Conservation (phyloP, 164 flowering plant genomes). For the Warburgia ugandensis region DNA sequence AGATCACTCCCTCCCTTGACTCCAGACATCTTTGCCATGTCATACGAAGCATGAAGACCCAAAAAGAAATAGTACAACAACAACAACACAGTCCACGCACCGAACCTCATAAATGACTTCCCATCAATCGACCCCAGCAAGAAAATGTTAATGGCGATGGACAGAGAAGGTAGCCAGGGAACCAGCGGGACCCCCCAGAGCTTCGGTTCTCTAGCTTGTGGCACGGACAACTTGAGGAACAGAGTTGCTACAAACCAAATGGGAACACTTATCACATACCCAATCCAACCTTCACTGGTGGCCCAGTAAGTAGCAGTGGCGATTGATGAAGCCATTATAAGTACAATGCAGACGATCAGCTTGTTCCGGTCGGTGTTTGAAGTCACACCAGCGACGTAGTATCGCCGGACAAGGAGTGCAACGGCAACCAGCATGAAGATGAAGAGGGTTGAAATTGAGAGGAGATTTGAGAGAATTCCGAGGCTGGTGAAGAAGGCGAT, state of each 20-base stretch:
- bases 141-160: conserved; percentile 47
- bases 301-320: conserved; percentile 35
- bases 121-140: conserved; percentile 51
- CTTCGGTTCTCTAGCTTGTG: conserved; percentile 38
- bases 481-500: conserved; percentile 54
- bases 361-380: conserved; percentile 22
- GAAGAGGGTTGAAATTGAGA: conserved; percentile 52
- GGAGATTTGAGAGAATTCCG: conserved; percentile 37
- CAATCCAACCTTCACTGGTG: conserved; percentile 29
- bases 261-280: conserved; percentile 22
- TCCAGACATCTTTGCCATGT: conserved; percentile 28
- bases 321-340: conserved; percentile 35
- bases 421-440: conserved; percentile 52
- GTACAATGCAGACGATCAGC: conserved; percentile 25
- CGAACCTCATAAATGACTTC: conserved; percentile 44
- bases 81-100: conserved; percentile 31
- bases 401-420: conserved; percentile 44
- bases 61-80: conserved; percentile 43
- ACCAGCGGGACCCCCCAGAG: conserved; percentile 59
- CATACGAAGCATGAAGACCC: conserved; percentile 59
- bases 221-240: conserved; percentile 26
- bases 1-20: not conserved
- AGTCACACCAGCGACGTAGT: conserved; percentile 40
- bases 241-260: conserved; percentile 45
- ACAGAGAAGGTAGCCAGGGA: conserved; percentile 56